phyloP scores from a whole-genome alignment of 257 asterid species.

The Solanum boliviense region DNA sequence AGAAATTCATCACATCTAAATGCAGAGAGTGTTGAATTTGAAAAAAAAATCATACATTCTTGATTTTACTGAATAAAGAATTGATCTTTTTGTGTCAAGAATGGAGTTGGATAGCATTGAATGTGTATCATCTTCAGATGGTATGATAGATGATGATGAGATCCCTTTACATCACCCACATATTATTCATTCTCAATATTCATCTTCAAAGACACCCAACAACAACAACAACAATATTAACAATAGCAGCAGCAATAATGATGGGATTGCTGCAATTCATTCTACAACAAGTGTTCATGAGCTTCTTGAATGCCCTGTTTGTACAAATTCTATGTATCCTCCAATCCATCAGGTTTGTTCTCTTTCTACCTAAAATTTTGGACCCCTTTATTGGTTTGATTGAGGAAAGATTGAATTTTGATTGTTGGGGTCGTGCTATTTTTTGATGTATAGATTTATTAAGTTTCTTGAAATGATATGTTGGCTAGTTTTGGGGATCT shows the following conservation, averaged over 20 bases:
- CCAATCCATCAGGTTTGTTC: conserved; percentile 16
- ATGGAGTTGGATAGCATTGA: conserved; percentile 51
- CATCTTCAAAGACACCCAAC: conserved; percentile 27
- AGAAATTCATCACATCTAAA: not conserved
- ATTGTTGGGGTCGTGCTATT: not conserved
- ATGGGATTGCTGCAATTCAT: conserved; percentile 20
- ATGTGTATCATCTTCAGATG: conserved; percentile 35
- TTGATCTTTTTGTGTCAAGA: not conserved
- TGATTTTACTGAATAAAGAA: not conserved
- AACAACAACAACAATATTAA: conserved; percentile 6
- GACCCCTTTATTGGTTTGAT: not conserved
- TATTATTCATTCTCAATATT: conserved; percentile 13
- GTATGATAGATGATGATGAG: conserved; percentile 39
- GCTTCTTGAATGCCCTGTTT: conserved; percentile 21
- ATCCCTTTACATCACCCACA: conserved; percentile 20
- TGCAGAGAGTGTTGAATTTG: not conserved
- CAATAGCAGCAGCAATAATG: conserved; percentile 5
- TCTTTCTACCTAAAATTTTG: conserved; percentile 30
- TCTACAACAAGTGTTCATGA: conserved; percentile 46
- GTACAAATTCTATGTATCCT: conserved; percentile 3
- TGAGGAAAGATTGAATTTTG: not conserved
- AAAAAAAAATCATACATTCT: not conserved
- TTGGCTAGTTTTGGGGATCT: not conserved
- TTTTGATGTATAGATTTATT: not conserved
- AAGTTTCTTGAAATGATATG: not conserved